Conservation (phyloP, 805 yeast genomes). For the Yueomyces sp. region DNA sequence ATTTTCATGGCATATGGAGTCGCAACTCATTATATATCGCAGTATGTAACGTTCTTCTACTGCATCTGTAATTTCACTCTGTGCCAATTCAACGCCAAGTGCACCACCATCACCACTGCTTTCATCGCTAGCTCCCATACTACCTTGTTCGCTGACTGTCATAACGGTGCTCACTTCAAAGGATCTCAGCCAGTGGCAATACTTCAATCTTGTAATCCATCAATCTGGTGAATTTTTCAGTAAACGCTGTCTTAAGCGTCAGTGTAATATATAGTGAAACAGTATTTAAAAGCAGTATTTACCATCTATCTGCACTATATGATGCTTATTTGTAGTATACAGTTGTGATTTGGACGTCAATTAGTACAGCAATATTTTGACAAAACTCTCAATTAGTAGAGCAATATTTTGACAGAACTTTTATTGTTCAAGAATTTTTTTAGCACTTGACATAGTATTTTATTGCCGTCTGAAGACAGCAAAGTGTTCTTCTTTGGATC, state of each 20-base stretch:
- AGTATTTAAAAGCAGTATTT: too few relatives aligned
- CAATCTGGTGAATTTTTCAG: too few relatives aligned
- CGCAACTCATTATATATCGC: conserved; percentile 12
- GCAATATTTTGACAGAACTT: conserved; percentile 22
- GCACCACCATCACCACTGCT: neutral
- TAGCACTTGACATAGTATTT: conserved; percentile 14
- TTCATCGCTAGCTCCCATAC: too few relatives aligned
- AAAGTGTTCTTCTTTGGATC: conserved; percentile 20
- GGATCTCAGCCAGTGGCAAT: too few relatives aligned
- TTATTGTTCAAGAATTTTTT: conserved; percentile 19
- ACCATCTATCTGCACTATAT: too few relatives aligned
- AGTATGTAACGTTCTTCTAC: conserved; percentile 4
- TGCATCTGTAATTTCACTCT: neutral
- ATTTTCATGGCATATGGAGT: conserved; percentile 18
- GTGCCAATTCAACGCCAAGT: neutral
- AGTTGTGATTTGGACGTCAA: neutral
- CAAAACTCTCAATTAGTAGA: conserved; percentile 20
- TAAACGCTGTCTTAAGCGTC: too few relatives aligned
- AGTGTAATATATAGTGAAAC: too few relatives aligned
- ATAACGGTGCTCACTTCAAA: too few relatives aligned
- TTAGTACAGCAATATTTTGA: conserved; percentile 20
- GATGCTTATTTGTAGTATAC: too few relatives aligned
- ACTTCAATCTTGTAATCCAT: too few relatives aligned
- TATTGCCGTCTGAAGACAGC: conserved; percentile 16
- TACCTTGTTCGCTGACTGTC: too few relatives aligned